Percentiles rank a stretch among this genome's conserved stretches.
Evolutionary conservation across 805 yeast genomes (phyloP).

Genomic region (Lipomyces orientalis): DNA sequence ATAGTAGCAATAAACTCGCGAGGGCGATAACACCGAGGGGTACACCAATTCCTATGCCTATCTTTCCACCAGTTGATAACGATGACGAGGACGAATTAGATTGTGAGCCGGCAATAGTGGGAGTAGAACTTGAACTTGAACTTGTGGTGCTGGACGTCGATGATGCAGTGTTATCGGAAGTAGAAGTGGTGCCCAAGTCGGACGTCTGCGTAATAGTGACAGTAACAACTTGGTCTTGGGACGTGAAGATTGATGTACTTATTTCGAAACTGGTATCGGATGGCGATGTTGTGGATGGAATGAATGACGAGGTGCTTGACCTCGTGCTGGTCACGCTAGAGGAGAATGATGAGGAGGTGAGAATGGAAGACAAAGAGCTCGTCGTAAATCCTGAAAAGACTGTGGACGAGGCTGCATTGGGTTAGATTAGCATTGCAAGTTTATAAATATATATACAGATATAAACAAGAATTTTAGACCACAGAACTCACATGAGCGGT

Average conservation of each 20-base stretch:
- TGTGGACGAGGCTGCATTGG: not conserved
- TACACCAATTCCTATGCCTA: conserved; percentile 35
- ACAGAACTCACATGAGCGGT: not conserved
- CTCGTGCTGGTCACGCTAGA: conserved; percentile 5
- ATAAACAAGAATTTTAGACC: not conserved
- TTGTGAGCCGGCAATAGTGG: not conserved
- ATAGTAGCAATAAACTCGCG: conserved; percentile 11
- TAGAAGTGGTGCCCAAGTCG: conserved; percentile 3
- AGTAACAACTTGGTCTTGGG: conserved; percentile 21
- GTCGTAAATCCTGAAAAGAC: not conserved
- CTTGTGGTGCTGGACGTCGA: conserved; percentile 10
- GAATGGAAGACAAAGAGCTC: not conserved
- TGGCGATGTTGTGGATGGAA: not conserved
- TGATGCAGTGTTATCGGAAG: not conserved
- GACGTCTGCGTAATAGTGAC: conserved; percentile 31
- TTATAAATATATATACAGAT: not conserved
- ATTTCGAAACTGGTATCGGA: not conserved
- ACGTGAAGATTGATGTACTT: conserved; percentile 15
- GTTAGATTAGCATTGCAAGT: too few relatives aligned
- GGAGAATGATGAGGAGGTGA: conserved; percentile 8
- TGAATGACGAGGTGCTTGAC: not conserved
- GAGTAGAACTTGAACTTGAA: not conserved
- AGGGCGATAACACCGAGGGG: conserved; percentile 31
- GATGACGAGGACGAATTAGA: conserved; percentile 13
- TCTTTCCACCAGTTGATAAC: conserved; percentile 33